Conservation (phyloP, 257 asterid species). For the Hygrophila difformis region DNA sequence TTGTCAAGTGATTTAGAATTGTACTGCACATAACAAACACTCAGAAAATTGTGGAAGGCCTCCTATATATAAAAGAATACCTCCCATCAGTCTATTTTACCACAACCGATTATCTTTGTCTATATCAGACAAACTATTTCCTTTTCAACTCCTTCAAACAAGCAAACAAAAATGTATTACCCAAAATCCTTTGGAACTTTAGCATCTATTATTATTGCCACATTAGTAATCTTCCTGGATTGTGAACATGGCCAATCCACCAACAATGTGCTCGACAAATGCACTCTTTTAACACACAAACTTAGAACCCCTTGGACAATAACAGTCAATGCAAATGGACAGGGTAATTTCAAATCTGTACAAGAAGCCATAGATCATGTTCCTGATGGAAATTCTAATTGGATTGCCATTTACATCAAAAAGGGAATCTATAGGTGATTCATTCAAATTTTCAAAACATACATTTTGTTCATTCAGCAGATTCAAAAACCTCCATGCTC, state of each 20-base stretch:
- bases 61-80: no score
- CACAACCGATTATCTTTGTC: background rate
- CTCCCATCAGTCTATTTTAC: background rate
- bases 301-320: slow-evolving; percentile 30
- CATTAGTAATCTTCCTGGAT: slow-evolving; percentile 17
- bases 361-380: slow-evolving; percentile 66
- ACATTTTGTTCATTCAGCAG: background rate
- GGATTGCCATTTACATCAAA: slow-evolving; percentile 50
- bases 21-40: background rate
- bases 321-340: slow-evolving; percentile 49
- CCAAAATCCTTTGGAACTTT: background rate
- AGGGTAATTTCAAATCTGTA: slow-evolving; percentile 54
- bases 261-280: slow-evolving; percentile 17
- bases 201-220: background rate
- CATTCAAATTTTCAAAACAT: background rate
- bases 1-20: no score
- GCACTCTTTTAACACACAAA: slow-evolving; percentile 30
- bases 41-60: slow-evolving; percentile 16
- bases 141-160: slow-evolving; percentile 9
- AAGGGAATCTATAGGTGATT: slow-evolving; percentile 71
- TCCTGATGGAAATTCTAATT: slow-evolving; percentile 58
- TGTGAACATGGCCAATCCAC: slow-evolving; percentile 39
- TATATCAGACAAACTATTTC: background rate
- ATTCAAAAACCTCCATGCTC: background rate
- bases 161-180: background rate